phyloP scores from a whole-genome alignment of 257 asterid genomes.

The Apocynum venetum region DNA sequence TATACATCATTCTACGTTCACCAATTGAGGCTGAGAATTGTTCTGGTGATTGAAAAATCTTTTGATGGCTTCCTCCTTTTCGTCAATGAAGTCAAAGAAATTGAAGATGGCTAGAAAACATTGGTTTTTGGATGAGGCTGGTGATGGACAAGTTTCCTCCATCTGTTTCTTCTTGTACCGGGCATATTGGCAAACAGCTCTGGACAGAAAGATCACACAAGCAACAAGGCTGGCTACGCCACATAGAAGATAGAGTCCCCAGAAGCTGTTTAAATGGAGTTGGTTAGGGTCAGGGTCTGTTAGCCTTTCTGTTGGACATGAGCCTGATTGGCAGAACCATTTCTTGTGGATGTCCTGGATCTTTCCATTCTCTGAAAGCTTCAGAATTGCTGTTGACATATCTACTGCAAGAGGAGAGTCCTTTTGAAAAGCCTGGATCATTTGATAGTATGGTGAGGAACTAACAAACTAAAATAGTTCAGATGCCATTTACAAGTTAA shows the following conservation, averaged over 20 bases:
- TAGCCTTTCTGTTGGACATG: conserved; percentile 47
- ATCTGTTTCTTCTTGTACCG: conserved; percentile 26
- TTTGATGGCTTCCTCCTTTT: conserved; percentile 41
- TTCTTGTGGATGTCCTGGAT: conserved; percentile 56
- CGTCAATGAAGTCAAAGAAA: conserved; percentile 39
- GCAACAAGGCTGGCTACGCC: conserved; percentile 33
- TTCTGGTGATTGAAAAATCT: conserved; percentile 26
- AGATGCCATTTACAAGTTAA: too few relatives aligned
- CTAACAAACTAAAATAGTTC: background rate
- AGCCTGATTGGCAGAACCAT: conserved; percentile 54
- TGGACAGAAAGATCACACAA: conserved; percentile 16
- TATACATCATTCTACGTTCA: background rate
- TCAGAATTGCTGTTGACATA: conserved; percentile 32
- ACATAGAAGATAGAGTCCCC: conserved; percentile 70
- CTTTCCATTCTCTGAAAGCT: conserved; percentile 31
- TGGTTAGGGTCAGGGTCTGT: conserved; percentile 50
- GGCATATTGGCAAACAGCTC: conserved; percentile 25
- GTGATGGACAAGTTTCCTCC: conserved; percentile 18
- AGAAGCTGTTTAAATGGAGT: conserved; percentile 67
- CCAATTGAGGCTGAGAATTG: conserved; percentile 15
- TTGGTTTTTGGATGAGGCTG: conserved; percentile 12
- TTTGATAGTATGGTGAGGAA: background rate
- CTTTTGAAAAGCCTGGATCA: conserved; percentile 31
- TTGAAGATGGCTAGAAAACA: conserved; percentile 21
- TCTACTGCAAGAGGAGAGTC: conserved; percentile 39